phyloP scores from a whole-genome alignment of 306 rosid species.

The barrel medic (Medicago truncatula) region MtrunA17r5.0-ANR NC_053045.1:31859001-31859500 shows the following conservation, averaged over 20 bases:
- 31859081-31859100: conserved; percentile 96
- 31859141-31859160: conserved; percentile 96
- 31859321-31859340: conserved; percentile 80
- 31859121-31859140: conserved; percentile 73
- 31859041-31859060: conserved; percentile 88
- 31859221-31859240: background rate
- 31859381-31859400: conserved; percentile 60
- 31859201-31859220: conserved; percentile 15
- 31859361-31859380: conserved; percentile 90
- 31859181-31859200: conserved; percentile 3
- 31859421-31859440: conserved; percentile 17
- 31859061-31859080: conserved; percentile 91
- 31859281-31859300: conserved; percentile 95
- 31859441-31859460: background rate
- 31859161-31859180: conserved; percentile 86
- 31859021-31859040: conserved; percentile 75
- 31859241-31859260: conserved; percentile 36
- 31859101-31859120: conserved; percentile 80
- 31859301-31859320: conserved; percentile 97
- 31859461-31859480: too few species aligned
- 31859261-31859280: conserved; percentile 65
- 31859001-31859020: background rate
- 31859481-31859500: too few species aligned
- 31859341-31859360: conserved; percentile 98
- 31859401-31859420: conserved; percentile 1